Conservation (phyloP, 768 basidiomycete species). For the Strobilomyces dryophilus region DNA sequence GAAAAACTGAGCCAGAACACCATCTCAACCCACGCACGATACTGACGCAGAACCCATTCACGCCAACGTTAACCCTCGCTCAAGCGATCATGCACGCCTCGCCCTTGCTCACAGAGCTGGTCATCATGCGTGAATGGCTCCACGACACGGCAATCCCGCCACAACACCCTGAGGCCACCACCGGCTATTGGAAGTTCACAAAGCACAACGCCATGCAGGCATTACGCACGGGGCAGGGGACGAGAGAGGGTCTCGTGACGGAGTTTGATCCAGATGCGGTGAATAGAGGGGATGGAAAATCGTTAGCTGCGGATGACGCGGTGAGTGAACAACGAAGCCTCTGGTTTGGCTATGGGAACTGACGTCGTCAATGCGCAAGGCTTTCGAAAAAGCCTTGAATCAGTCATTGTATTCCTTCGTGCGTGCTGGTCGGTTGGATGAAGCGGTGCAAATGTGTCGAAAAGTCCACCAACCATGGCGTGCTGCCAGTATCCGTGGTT, state of each 20-base stretch:
- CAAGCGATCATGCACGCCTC: conserved; percentile 69
- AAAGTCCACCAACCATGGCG: conserved; percentile 89
- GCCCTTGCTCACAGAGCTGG: conserved; percentile 66
- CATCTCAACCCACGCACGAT: conserved; percentile 50
- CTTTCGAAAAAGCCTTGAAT: conserved; percentile 73
- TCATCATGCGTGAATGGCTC: conserved; percentile 85
- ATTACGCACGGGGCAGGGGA: conserved; percentile 44
- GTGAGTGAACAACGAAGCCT: conserved; percentile 39
- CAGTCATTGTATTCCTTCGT: conserved; percentile 80
- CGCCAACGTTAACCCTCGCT: conserved; percentile 70
- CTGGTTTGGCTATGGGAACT: background rate
- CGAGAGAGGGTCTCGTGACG: conserved; percentile 49
- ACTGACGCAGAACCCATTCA: conserved; percentile 73
- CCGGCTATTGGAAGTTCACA: conserved; percentile 83
- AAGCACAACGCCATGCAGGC: conserved; percentile 68
- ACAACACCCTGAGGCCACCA: conserved; percentile 63
- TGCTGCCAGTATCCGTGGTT: conserved; percentile 84
- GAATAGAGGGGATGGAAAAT: conserved; percentile 51
- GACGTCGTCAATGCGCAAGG: conserved; percentile 39
- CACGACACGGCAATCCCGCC: conserved; percentile 70
- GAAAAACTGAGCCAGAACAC: conserved; percentile 55
- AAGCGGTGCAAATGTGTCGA: conserved; percentile 78
- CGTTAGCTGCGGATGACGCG: conserved; percentile 72
- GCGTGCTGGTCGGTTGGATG: conserved; percentile 79
- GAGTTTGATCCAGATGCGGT: conserved; percentile 83